Evolutionary conservation across 2,329 filamentous ascomycete species (phyloP).

Genomic region (Diplodia sapinea): DNA sequence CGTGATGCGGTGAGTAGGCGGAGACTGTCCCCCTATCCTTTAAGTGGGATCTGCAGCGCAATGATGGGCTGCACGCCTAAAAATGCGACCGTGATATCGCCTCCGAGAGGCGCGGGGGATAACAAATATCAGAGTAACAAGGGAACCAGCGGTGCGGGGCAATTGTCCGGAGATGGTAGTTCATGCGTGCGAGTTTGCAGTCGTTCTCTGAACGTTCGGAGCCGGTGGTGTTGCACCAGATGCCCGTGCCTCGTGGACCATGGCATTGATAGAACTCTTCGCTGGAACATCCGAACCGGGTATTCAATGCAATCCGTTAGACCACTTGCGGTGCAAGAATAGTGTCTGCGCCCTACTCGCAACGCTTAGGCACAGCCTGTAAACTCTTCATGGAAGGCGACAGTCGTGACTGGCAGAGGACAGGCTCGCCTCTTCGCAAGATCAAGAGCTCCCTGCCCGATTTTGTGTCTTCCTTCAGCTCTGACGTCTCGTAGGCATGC

Average conservation of each 20-base stretch:
- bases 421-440: too few relatives aligned
- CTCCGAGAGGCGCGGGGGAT: background rate
- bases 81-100: constrained; percentile 16
- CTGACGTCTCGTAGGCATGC: background rate
- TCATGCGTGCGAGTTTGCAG: background rate
- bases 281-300: background rate
- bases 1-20: constrained; percentile 7
- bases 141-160: constrained; percentile 1
- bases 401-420: too few relatives aligned
- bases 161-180: background rate
- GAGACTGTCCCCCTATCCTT: constrained; percentile 16
- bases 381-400: background rate
- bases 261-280: background rate
- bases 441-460: background rate
- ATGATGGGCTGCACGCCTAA: constrained; percentile 6
- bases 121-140: background rate
- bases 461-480: background rate
- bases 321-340: background rate
- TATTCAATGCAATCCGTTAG: background rate
- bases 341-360: background rate
- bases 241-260: constrained; percentile 7
- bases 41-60: constrained; percentile 23
- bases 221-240: background rate
- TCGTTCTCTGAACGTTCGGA: background rate
- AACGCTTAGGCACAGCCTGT: background rate